phyloP scores from a whole-genome alignment of 2,329 filamentous ascomycete genomes.

The Exophiala spinifera region DNA sequence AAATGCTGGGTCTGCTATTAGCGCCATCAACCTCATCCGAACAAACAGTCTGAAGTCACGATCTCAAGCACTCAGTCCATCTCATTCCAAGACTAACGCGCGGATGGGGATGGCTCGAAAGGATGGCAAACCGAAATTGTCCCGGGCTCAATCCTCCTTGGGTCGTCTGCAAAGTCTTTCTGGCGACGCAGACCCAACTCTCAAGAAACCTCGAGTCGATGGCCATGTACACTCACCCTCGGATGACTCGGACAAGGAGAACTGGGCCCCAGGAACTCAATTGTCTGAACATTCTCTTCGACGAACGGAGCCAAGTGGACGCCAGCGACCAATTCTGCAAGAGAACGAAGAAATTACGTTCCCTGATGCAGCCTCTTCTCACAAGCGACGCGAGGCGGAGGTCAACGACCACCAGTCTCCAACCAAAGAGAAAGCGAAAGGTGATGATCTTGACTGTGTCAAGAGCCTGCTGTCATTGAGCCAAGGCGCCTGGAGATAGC shows the following conservation, averaged over 20 bases:
- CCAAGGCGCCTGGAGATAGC: constrained; percentile 82
- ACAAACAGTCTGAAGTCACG: constrained; percentile 61
- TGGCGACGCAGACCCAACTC: constrained; percentile 28
- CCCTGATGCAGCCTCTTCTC: constrained; percentile 14
- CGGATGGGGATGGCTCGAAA: constrained; percentile 44
- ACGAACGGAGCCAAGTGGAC: constrained; percentile 43
- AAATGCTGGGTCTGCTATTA: constrained; percentile 72
- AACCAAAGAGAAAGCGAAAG: constrained; percentile 55
- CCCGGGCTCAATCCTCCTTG: constrained; percentile 60
- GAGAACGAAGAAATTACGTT: constrained; percentile 39
- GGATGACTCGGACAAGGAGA: constrained; percentile 91
- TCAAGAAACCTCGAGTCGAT: constrained; percentile 31
- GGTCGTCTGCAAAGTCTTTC: constrained; percentile 56
- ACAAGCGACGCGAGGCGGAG: background rate
- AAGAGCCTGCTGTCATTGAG: constrained; percentile 85
- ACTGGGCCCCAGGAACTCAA: constrained; percentile 62
- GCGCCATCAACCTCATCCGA: constrained; percentile 76
- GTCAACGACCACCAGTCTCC: constrained; percentile 5
- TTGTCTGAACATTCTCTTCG: constrained; percentile 51
- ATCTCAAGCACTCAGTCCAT: constrained; percentile 37
- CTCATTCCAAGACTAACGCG: constrained; percentile 43
- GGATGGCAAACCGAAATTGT: constrained; percentile 58
- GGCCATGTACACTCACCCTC: constrained; percentile 47
- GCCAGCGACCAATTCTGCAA: constrained; percentile 43
- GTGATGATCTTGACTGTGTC: constrained; percentile 80